Evolutionary conservation across 225 moss, liverwort and hornwort species (phyloP).

Genomic region (Physcomitrellopsis africana): DNA sequence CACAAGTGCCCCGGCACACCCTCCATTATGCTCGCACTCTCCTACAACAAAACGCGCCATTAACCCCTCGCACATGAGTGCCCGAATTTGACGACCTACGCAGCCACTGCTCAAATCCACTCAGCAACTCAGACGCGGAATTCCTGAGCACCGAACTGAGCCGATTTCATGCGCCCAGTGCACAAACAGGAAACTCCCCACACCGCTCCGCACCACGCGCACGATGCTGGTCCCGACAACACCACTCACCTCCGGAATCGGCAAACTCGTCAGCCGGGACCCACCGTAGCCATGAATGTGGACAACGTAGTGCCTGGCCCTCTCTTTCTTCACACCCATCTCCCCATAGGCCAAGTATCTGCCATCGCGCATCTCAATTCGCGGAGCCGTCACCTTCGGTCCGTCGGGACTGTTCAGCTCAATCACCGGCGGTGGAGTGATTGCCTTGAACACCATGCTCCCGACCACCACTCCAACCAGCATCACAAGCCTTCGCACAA

Average conservation of each 20-base stretch:
- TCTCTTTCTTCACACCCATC: slow-evolving; percentile 37
- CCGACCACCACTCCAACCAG: background rate
- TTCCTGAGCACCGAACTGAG: too few species aligned
- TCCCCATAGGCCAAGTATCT: slow-evolving; percentile 62
- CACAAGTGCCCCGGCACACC: background rate
- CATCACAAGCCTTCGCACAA: slow-evolving; percentile 40
- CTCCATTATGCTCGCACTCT: background rate
- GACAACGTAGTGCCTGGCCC: slow-evolving; percentile 49
- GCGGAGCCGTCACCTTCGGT: slow-evolving; percentile 54
- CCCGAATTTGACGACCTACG: too few species aligned
- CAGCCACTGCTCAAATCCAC: too few species aligned
- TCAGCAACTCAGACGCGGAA: too few species aligned
- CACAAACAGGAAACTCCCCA: too few species aligned
- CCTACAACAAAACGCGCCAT: background rate
- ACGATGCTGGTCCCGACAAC: background rate
- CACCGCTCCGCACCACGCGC: too few species aligned
- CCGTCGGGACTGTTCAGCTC: slow-evolving; percentile 35
- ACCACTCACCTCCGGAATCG: slow-evolving; percentile 11
- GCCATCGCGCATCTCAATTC: slow-evolving; percentile 58
- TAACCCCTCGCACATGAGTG: too few species aligned
- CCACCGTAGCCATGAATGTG: slow-evolving; percentile 59
- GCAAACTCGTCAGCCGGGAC: slow-evolving; percentile 42
- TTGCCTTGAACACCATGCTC: slow-evolving; percentile 23
- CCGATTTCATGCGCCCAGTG: too few species aligned
- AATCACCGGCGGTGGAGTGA: slow-evolving; percentile 28